Evolutionary conservation across 2,329 filamentous ascomycete genomes (phyloP).

Genomic region (Blastomyces percursus): DNA sequence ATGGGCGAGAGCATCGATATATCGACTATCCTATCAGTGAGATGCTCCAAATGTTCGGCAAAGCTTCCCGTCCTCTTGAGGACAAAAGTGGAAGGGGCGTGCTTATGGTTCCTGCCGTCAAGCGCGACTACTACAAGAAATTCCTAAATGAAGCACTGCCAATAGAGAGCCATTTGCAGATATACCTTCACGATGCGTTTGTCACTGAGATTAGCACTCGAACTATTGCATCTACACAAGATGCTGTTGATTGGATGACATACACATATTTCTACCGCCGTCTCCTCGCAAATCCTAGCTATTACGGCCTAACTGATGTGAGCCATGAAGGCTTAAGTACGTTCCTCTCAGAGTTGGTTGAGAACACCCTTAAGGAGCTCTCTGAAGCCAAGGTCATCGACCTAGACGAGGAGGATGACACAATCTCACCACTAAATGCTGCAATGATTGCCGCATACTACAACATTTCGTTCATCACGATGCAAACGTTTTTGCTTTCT

Average conservation of each 20-base stretch:
- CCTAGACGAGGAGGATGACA: constrained; percentile 86
- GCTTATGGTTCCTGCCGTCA: constrained; percentile 90
- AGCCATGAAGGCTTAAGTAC: constrained; percentile 89
- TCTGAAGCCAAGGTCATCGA: constrained; percentile 92
- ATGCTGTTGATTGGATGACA: constrained; percentile 96
- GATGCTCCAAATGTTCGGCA: constrained; percentile 95
- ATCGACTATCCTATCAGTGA: constrained; percentile 93
- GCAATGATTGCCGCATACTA: constrained; percentile 99
- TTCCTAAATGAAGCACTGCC: constrained; percentile 93
- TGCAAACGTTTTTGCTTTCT: constrained; percentile 95
- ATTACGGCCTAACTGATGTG: constrained; percentile 80
- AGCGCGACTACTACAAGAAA: constrained; percentile 97
- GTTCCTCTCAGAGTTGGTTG: constrained; percentile 87
- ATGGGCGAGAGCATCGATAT: constrained; percentile 92
- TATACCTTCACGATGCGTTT: constrained; percentile 88
- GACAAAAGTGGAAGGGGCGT: constrained; percentile 80
- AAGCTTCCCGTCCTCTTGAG: constrained; percentile 65
- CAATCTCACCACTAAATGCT: constrained; percentile 78
- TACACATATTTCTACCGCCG: constrained; percentile 98
- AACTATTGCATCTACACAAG: constrained; percentile 88
- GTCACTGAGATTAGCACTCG: constrained; percentile 95
- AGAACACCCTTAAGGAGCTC: constrained; percentile 82
- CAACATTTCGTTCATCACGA: constrained; percentile 98
- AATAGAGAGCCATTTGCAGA: constrained; percentile 86
- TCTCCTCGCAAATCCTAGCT: constrained; percentile 88